These are phyloP conservation scores for Penicillium antarcticum DNA, from an alignment of 495 filamentous ascomycete species.

Conservation along the genomic window DNA sequence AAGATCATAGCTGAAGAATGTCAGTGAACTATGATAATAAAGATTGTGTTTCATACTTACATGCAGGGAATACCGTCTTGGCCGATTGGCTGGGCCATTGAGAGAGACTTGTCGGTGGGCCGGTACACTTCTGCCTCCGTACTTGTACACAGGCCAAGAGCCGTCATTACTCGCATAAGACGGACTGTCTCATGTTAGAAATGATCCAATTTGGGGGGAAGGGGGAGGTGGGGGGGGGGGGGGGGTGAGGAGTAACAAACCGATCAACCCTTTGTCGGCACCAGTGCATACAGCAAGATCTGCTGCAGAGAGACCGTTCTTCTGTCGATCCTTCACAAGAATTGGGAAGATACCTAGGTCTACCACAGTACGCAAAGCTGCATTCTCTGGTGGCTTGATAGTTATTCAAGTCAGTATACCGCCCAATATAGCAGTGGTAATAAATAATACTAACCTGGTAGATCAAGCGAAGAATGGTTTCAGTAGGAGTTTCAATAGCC, in stretches of 20 bases:
- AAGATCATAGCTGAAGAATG: constrained; percentile 7
- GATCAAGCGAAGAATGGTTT: constrained; percentile 11
- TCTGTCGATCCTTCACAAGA: neutral
- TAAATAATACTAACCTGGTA: constrained; percentile 4
- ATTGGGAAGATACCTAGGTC: constrained; percentile 7
- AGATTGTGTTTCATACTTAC: neutral
- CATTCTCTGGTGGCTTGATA: constrained; percentile 9
- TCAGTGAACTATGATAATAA: too few species aligned
- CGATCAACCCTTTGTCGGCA: neutral
- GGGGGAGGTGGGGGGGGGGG: too few species aligned
- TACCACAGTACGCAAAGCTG: constrained; percentile 5
- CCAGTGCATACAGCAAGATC: neutral
- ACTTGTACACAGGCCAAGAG: constrained; percentile 1
- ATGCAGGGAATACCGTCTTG: constrained; percentile 16
- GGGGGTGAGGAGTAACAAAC: neutral
- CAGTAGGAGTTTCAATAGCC: constrained; percentile 12
- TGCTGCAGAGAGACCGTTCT: neutral
- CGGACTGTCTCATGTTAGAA: neutral
- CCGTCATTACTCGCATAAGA: constrained; percentile 9
- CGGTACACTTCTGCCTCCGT: constrained; percentile 27
- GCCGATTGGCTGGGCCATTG: constrained; percentile 32
- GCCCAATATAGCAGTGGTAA: neutral
- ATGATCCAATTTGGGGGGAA: neutral
- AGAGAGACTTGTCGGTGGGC: constrained; percentile 29
- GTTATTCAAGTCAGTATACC: neutral